Conservation (phyloP, 2,329 filamentous ascomycete genomes). For the Cladophialophora immunda region DNA sequence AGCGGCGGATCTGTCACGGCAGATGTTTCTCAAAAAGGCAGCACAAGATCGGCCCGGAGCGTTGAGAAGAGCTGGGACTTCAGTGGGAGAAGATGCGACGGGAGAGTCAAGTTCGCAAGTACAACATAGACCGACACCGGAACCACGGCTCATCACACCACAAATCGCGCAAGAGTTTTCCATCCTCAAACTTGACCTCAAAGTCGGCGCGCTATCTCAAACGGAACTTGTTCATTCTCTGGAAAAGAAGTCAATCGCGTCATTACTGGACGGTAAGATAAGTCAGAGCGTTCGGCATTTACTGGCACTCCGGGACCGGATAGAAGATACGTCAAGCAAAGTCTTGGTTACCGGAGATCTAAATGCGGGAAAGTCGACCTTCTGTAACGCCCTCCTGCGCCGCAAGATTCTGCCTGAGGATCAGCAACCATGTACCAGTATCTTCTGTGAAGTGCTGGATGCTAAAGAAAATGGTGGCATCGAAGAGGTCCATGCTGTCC, state of each 20-base stretch:
- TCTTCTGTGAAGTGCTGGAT: slow-evolving; percentile 97
- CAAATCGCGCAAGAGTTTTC: slow-evolving; percentile 97
- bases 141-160: slow-evolving; percentile 86
- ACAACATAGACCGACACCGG: slow-evolving; percentile 67
- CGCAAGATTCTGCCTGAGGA: slow-evolving; percentile 95
- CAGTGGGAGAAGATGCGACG: slow-evolving; percentile 62
- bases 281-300: slow-evolving; percentile 92
- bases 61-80: slow-evolving; percentile 76
- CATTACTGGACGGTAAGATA: slow-evolving; percentile 91
- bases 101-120: slow-evolving; percentile 78
- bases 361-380: slow-evolving; percentile 97
- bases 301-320: slow-evolving; percentile 84
- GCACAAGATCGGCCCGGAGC: slow-evolving; percentile 57
- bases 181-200: slow-evolving; percentile 91
- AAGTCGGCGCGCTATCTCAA: slow-evolving; percentile 85
- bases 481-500: slow-evolving; percentile 95
- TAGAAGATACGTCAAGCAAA: slow-evolving; percentile 97
- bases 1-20: slow-evolving; percentile 44
- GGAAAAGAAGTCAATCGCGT: slow-evolving; percentile 89
- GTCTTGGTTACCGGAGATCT: slow-evolving; percentile 94
- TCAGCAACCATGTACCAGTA: slow-evolving; percentile 96
- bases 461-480: slow-evolving; percentile 87
- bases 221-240: slow-evolving; percentile 92
- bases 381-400: slow-evolving; percentile 94
- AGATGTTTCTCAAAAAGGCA: slow-evolving; percentile 39